phyloP scores from a whole-genome alignment of 169 alveolate species.

The Fabrea salina region DNA sequence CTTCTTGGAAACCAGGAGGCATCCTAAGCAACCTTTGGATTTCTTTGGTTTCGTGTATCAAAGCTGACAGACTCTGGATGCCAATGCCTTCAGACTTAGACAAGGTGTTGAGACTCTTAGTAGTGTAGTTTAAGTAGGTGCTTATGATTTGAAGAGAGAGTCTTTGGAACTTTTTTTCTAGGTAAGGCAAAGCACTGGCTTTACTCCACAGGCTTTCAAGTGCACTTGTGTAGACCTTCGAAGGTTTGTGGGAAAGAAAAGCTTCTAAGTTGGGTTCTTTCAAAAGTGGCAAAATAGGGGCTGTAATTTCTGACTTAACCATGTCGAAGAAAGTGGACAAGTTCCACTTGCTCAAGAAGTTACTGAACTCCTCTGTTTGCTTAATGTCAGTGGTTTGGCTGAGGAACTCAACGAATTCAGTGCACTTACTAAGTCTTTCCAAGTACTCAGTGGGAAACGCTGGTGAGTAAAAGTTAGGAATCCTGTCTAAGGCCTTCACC shows the following conservation, averaged over 20 bases:
- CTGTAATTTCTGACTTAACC: not conserved
- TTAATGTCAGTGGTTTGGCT: not conserved
- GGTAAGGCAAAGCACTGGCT: not conserved
- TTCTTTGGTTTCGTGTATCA: not conserved
- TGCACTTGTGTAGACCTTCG: not conserved
- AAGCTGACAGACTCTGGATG: not conserved
- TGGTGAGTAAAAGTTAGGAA: not conserved
- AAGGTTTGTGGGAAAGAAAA: not conserved
- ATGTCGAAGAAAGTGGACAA: constrained; percentile 18
- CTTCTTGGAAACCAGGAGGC: not conserved
- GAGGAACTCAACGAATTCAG: not conserved
- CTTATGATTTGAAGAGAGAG: not conserved
- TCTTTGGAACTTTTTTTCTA: not conserved
- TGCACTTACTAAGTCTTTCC: not conserved
- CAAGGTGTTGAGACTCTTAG: not conserved
- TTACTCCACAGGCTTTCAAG: not conserved
- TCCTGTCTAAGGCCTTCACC: not conserved
- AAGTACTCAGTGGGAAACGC: not conserved
- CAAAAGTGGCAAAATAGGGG: not conserved
- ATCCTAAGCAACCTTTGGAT: not conserved
- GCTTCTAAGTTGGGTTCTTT: not conserved
- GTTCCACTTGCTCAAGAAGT: not conserved
- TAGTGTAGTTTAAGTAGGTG: not conserved
- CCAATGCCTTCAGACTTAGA: not conserved
- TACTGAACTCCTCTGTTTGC: not conserved